Conservation (phyloP, 306 rosid species). For the Vicia sativa region DNA sequence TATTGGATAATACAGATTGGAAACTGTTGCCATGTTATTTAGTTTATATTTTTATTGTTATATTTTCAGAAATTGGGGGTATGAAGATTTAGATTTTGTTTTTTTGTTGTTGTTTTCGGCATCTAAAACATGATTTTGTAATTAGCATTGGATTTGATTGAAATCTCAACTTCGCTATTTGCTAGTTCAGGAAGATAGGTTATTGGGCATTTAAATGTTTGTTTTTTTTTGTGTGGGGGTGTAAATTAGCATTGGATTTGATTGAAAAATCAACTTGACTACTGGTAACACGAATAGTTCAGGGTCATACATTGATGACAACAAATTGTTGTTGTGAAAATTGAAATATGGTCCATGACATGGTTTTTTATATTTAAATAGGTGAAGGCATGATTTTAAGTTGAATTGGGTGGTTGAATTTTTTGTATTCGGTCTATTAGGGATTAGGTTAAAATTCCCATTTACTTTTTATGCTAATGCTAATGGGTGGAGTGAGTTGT, state of each 20-base stretch:
- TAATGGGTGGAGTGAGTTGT: slow-evolving; percentile 1
- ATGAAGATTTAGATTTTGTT: not conserved
- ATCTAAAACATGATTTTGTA: not conserved
- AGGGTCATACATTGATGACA: not conserved
- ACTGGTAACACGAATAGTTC: not conserved
- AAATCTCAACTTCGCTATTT: not conserved
- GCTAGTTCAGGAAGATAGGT: not conserved
- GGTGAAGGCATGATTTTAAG: slow-evolving; percentile 10
- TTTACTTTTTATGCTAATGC: not conserved
- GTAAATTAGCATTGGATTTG: slow-evolving; percentile 13
- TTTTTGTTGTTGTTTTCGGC: not conserved
- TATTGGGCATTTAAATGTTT: not conserved
- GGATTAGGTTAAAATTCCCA: not conserved
- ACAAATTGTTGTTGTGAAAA: not conserved
- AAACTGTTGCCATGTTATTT: not conserved
- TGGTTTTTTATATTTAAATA: slow-evolving; percentile 6
- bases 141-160: slow-evolving; percentile 9
- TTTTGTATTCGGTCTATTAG: not conserved
- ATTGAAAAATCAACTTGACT: not conserved
- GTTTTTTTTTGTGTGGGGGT: not conserved
- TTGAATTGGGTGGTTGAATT: slow-evolving; percentile 15
- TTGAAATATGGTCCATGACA: not conserved
- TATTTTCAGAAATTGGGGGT: not conserved
- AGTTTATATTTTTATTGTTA: not conserved
- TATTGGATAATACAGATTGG: not conserved